Conservation (phyloP, 2,329 filamentous ascomycete genomes). For the Epichloe gansuensis region DNA sequence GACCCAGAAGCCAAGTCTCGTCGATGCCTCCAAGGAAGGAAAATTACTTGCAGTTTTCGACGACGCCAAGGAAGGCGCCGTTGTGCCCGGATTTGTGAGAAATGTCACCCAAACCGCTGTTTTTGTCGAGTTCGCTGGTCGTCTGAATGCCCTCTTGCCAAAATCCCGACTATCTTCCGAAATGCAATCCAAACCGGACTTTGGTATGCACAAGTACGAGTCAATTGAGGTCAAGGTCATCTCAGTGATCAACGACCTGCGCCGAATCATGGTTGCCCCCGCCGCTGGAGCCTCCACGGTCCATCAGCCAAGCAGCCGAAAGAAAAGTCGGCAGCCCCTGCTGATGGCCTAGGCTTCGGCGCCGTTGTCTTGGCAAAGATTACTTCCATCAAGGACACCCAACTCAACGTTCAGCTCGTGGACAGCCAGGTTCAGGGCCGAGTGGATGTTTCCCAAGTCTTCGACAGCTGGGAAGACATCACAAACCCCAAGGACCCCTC, state of each 20-base stretch:
- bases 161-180: slow-evolving; percentile 67
- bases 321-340: slow-evolving; percentile 23
- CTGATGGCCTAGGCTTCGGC: slow-evolving; percentile 65
- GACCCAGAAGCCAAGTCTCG: slow-evolving; percentile 71
- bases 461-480: slow-evolving; percentile 81
- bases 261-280: slow-evolving; percentile 51
- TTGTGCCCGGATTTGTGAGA: slow-evolving; percentile 68
- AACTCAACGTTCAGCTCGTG: slow-evolving; percentile 80
- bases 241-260: slow-evolving; percentile 57
- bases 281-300: slow-evolving; percentile 36
- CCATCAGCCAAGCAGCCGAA: slow-evolving; percentile 27
- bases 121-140: slow-evolving; percentile 79
- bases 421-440: slow-evolving; percentile 69
- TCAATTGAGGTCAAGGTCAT: slow-evolving; percentile 61
- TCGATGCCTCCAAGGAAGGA: slow-evolving; percentile 62
- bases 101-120: slow-evolving; percentile 72
- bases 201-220: slow-evolving; percentile 68
- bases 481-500: slow-evolving; percentile 67
- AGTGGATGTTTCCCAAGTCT: slow-evolving; percentile 82
- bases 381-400: slow-evolving; percentile 76
- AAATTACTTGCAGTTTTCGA: slow-evolving; percentile 60
- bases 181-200: slow-evolving; percentile 53
- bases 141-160: slow-evolving; percentile 65
- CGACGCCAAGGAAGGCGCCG: slow-evolving; percentile 55
- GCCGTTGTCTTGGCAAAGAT: slow-evolving; percentile 65